Evolutionary conservation across 805 yeast genomes (phyloP), one percentile per base, ranked within the genome.

Genomic region (Hanseniaspora meyeri): DNA sequence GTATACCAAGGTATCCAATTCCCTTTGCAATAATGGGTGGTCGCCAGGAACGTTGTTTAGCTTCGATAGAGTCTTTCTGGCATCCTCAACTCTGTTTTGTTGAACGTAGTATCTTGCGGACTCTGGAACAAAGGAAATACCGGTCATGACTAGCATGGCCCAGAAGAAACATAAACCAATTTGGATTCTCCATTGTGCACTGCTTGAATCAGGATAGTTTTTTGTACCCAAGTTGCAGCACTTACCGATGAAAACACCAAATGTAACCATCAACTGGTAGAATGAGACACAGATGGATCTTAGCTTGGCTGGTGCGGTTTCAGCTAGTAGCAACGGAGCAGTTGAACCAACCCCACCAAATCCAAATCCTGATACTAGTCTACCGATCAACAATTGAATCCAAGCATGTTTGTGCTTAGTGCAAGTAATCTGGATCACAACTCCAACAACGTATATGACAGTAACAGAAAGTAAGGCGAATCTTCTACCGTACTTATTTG

Each of bases 321-420:
- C 67, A 39, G 84, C 76, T 62, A 83, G 81, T 67, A 82, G 79
- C 64, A 87, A 70, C 52, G 95, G 90, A 27, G 84, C 85, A 56
- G 83, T 74, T 43, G 88, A 87, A 49, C 90, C 81, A 49, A 86
- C 75, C 58, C 81, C 79, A 61, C 95, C 95, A 58, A 87, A 87
- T 57, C 86, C 86, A 16, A 85, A 61, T 57, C 95, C 96, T 38
- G 87, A 79, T 74, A 75, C 62, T 52, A 65, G 77, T 71, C 89
- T 76, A 46, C 89, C 89, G 61, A 83, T 75, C 62, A 81, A 77
- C 64, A 78, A 77, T 70, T 83, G 89, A 68, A 80, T 82, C 89
- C 89, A 84, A 57, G 75, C 72, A 60, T 68, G 59, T 37, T 60
- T 56, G 11, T 73, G 66, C 19, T 87, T 75, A 32, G 38, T 31